These are phyloP conservation scores for Blastobotrys robertii DNA, from an alignment of 805 yeast species.

Conservation along the genomic window DNA sequence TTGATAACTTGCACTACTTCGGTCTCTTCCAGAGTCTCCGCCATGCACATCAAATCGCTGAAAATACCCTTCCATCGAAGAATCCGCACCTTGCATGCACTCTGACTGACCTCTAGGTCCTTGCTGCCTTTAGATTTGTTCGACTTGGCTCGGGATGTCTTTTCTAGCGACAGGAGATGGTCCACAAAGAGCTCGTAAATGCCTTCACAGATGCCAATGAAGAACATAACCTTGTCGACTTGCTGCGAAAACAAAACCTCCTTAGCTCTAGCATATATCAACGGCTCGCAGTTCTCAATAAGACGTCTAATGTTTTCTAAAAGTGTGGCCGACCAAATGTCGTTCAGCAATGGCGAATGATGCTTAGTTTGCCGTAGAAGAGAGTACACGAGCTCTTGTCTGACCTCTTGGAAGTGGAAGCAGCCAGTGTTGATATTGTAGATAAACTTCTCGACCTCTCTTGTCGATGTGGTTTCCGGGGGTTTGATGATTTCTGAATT, in stretches of 20 bases:
- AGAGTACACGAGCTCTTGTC: constrained; percentile 26
- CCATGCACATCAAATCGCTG: constrained; percentile 10
- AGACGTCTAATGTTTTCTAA: constrained; percentile 27
- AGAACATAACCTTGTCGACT: not conserved
- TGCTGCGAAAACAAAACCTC: not conserved
- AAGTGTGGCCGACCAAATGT: constrained; percentile 32
- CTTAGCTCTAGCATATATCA: constrained; percentile 11
- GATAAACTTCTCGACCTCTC: constrained; percentile 22
- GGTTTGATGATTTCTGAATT: constrained; percentile 9
- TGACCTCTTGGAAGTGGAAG: constrained; percentile 31
- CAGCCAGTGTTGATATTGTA: constrained; percentile 19
- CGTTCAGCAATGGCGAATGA: constrained; percentile 30
- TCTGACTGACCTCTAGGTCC: constrained; percentile 7
- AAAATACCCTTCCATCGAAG: constrained; percentile 14
- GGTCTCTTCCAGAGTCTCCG: not conserved
- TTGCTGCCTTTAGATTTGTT: constrained; percentile 4
- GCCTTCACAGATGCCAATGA: constrained; percentile 9
- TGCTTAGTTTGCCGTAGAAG: constrained; percentile 11
- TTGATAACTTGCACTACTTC: not conserved
- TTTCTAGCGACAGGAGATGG: constrained; percentile 6
- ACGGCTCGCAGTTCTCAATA: constrained; percentile 19
- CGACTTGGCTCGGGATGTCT: not conserved
- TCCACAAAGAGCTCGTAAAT: constrained; percentile 19
- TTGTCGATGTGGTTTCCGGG: constrained; percentile 8
- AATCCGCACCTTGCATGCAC: constrained; percentile 2